These are phyloP conservation scores for Cercospora sp. DNA, from an alignment of 2,329 filamentous ascomycete genomes.

Conservation along the genomic window DNA sequence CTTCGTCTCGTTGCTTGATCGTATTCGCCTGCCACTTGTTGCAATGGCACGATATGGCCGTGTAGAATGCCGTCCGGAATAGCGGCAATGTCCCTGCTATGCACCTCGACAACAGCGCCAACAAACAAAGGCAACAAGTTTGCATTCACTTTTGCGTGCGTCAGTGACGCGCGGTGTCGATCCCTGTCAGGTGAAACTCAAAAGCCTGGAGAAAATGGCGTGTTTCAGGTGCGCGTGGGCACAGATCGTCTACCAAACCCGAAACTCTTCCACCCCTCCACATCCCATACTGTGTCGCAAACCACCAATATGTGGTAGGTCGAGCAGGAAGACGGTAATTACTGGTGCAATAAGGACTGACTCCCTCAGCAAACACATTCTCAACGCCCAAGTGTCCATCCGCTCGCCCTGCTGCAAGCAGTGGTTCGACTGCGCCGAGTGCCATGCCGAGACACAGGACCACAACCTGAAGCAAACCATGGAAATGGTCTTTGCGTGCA, in stretches of 20 bases:
- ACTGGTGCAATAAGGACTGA: slow-evolving; percentile 1
- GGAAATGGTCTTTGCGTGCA: slow-evolving; percentile 96
- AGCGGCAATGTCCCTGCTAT: neutral
- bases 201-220: slow-evolving; percentile 9
- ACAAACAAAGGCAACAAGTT: neutral
- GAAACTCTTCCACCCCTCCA: slow-evolving; percentile 5
- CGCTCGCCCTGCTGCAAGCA: slow-evolving; percentile 94
- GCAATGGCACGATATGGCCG: neutral
- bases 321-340: neutral
- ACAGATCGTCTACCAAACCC: neutral
- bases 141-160: slow-evolving; percentile 1
- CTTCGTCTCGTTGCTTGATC: neutral
- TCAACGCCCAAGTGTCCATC: slow-evolving; percentile 97
- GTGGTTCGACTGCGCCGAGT: slow-evolving; percentile 99
- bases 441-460: slow-evolving; percentile 75
- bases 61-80: neutral
- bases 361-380: slow-evolving; percentile 81
- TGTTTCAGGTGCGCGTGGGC: slow-evolving; percentile 8
- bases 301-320: slow-evolving; percentile 15
- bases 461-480: slow-evolving; percentile 71
- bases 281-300: neutral
- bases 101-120: neutral
- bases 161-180: slow-evolving; percentile 9
- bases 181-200: slow-evolving; percentile 10
- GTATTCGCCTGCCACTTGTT: neutral